Evolutionary conservation across 371 early-diverging fungal genomes (phyloP), one percentile per base, ranked within the genome.

Genomic region (Mortierella sp.): DNA sequence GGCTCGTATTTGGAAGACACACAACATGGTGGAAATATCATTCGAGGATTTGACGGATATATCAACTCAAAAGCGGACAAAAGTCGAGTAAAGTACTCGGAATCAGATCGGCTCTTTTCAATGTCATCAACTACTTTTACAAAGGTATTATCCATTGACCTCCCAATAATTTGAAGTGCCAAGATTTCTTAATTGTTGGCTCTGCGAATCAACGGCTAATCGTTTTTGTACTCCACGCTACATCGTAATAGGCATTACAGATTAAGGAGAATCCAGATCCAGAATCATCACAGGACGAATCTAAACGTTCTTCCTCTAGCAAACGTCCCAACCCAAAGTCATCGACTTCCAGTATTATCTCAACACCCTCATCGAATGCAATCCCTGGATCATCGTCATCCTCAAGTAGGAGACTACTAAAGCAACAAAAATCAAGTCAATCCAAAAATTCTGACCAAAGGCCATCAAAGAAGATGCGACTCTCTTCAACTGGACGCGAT

Each of bases 1-100:
- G 92, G 92, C 1, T 90, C 92, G 13, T 95, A 95, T 71, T 74
- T 95, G 54, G 94, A 94, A 80, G 95, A 95, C 55, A 94, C 96
- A 6, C 90, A 88, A 55, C 87, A 86, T 40, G 88, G 89, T 55
- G 96, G 96, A 17, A 95, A 95, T 67, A 91, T 95, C 53, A 90
- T 95, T 58, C 88, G 90, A 35, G 96, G 96, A 0, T 95, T 94
- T 72, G 95, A 94, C 45, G 93, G 92, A 0, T 95, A 94, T 68
- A 75, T 90, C 49, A 86, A 86, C 65, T 64, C 70, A 13, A 81
- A 89, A 43, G 80, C 87, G 13, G 89, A 90, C 61, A 87, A 88
- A 70, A 85, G 88, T 65, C 84, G 86, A 59, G 84, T 85, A 64
- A 89, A 89, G 66, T 89, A 89, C 68, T 87, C 88, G 9, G 90